A percentile compares a stretch with the other conserved stretches of the same genome.
phyloP scores from a whole-genome alignment of 257 asterid genomes.

The Ilex asprella region DNA sequence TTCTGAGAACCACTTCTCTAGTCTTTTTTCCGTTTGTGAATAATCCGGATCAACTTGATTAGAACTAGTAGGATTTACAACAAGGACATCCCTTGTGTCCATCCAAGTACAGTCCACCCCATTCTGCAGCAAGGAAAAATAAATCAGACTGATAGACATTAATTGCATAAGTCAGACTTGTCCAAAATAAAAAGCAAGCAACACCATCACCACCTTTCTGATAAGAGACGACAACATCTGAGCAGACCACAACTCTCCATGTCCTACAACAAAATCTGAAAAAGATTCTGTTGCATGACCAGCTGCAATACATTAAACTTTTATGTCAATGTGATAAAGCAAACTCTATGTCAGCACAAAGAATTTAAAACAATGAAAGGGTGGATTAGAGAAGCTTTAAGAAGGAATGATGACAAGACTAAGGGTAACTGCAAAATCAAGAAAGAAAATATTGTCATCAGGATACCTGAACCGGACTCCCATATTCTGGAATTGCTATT shows the following conservation, averaged over 20 bases:
- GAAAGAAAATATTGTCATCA: too few relatives aligned
- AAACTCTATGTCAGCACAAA: too few relatives aligned
- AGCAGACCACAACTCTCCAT: conserved; percentile 98
- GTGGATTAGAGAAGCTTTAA: too few relatives aligned
- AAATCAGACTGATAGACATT: not conserved
- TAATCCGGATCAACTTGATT: conserved; percentile 97
- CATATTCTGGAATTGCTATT: too few relatives aligned
- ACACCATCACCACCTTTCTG: conserved; percentile 57
- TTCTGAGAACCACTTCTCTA: conserved; percentile 73
- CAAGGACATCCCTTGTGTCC: conserved; percentile 97
- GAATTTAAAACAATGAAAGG: too few relatives aligned
- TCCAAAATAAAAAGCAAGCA: conserved; percentile 6
- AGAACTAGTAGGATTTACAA: conserved; percentile 74
- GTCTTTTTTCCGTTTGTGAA: conserved; percentile 64
- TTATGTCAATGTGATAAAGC: too few relatives aligned
- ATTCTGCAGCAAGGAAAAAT: conserved; percentile 43
- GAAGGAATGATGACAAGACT: too few relatives aligned
- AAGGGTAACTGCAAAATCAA: too few relatives aligned
- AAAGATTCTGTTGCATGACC: conserved; percentile 97
- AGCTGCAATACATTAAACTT: conserved; percentile 50
- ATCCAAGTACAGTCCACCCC: conserved; percentile 69
- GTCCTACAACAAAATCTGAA: conserved; percentile 97
- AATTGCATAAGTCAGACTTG: too few relatives aligned
- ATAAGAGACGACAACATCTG: conserved; percentile 69
- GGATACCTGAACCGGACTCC: too few relatives aligned